These are phyloP conservation scores for Hirsutella minnesotensis DNA, from an alignment of 2,329 filamentous ascomycete species.

Conservation along the genomic window DNA sequence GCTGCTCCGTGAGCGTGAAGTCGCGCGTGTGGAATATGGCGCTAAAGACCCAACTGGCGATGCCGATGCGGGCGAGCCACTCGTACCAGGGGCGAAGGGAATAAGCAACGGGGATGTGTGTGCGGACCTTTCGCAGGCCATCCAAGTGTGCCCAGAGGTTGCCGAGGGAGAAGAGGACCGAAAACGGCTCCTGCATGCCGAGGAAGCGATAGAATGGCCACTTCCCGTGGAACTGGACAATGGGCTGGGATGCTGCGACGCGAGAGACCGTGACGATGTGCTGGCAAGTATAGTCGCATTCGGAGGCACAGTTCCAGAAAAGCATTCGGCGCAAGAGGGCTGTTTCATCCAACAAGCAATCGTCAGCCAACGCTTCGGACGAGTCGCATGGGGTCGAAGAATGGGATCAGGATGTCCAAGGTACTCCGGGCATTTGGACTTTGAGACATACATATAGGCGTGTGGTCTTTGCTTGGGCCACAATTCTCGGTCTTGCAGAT, in stretches of 20 bases:
- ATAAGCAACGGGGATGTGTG: constrained; percentile 60
- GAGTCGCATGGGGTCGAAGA: no score
- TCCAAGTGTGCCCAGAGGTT: constrained; percentile 79
- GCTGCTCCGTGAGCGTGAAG: constrained; percentile 73
- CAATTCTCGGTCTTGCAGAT: constrained; percentile 77
- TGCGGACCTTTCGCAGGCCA: constrained; percentile 61
- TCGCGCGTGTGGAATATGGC: constrained; percentile 89
- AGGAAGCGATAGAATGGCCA: constrained; percentile 90
- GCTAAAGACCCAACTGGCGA: constrained; percentile 77
- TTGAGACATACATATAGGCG: constrained; percentile 54
- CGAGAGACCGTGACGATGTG: constrained; percentile 74
- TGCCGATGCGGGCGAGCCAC: constrained; percentile 66
- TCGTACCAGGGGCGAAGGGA: constrained; percentile 71
- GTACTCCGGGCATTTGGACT: no score
- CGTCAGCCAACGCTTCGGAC: background rate
- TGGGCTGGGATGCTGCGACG: constrained; percentile 48
- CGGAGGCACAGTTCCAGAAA: constrained; percentile 81
- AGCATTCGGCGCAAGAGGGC: constrained; percentile 77
- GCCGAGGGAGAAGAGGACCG: constrained; percentile 82
- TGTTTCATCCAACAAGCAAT: no score
- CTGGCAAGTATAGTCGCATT: constrained; percentile 98
- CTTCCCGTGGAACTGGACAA: constrained; percentile 96
- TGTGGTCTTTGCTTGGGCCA: constrained; percentile 42
- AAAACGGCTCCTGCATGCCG: constrained; percentile 91
- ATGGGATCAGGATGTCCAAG: no score